phyloP scores from a whole-genome alignment of 495 filamentous ascomycete species.

The Tuber indicum region DNA sequence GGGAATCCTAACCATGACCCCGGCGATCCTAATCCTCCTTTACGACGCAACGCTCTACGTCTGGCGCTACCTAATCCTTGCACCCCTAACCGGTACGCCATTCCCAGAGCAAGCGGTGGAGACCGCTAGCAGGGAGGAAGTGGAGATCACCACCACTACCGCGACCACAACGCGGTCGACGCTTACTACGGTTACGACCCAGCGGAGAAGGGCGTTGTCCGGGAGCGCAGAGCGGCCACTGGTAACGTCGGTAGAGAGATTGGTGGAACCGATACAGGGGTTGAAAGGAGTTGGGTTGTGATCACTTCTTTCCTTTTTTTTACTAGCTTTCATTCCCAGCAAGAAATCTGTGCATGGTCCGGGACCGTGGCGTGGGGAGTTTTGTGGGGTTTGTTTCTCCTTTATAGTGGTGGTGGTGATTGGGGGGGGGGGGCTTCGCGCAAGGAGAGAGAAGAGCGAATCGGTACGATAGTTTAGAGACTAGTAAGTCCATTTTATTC shows the following conservation, averaged over 20 bases:
- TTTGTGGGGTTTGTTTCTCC: not conserved
- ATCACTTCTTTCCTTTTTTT: not conserved
- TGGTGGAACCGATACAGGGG: not conserved
- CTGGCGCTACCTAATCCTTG: slow-evolving; percentile 38
- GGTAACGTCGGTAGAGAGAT: slow-evolving; percentile 7
- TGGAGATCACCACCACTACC: not conserved
- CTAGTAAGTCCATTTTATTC: not conserved
- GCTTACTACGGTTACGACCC: not conserved
- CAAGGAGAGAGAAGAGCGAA: not conserved
- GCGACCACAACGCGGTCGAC: not conserved
- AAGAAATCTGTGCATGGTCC: not conserved
- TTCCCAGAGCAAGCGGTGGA: slow-evolving; percentile 6
- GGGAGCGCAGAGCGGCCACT: not conserved
- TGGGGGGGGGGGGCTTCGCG: not conserved
- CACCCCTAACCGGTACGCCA: slow-evolving; percentile 6
- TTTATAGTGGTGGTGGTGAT: not conserved
- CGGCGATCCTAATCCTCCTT: slow-evolving; percentile 59
- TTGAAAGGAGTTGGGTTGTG: not conserved
- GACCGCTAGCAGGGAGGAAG: not conserved
- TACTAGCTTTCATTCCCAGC: not conserved
- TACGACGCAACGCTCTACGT: slow-evolving; percentile 64
- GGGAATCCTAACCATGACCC: slow-evolving; percentile 57
- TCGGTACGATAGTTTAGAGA: not conserved
- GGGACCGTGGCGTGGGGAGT: not conserved
- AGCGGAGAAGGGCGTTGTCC: not conserved